Evolutionary conservation across 768 basidiomycete species (phyloP), one percentile per base, ranked within the genome.

Genomic region (Cyathus striatus): DNA sequence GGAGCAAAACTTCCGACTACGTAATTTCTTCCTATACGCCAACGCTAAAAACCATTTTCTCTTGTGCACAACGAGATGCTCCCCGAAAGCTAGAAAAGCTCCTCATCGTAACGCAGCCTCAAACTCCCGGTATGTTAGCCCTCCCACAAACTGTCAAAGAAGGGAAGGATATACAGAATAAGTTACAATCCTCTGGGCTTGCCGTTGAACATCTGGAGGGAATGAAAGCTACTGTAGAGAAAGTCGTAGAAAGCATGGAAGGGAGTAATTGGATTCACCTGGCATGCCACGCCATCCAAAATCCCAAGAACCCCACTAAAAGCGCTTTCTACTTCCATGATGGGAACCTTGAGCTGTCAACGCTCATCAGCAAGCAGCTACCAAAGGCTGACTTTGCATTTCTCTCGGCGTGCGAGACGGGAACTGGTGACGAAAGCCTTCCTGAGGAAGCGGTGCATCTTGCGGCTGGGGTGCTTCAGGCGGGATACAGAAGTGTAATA

Each of bases 271-370:
- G 61, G 61, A 42, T 61, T 18, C 72, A 75, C 41, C 40, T 73
- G 4, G 63, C 70, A 1, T 71, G 68, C 39, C 66, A 69, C 22
- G 68, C 60, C 13, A 42, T 51, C 17, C 61, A 70, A 38, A 55
- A 72, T 24, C 51, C 40, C 5, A 30, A 47, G 13, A 43, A 52
- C 22, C 52, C 57, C 5, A 26, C 53, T 2, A 38, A 49, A n/a
- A 55, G 57, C 26, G 46, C n/a, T n/a, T n/a, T n/a, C n/a, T n/a
- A n/a, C n/a, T n/a, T n/a, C n/a, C n/a, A n/a, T n/a, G n/a, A n/a
- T n/a, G n/a, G n/a, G n/a, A n/a, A n/a, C n/a, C n/a, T n/a, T n/a
- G n/a, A n/a, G n/a, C n/a, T n/a, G n/a, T n/a, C n/a, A n/a, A n/a
- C n/a, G n/a, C n/a, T n/a, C n/a, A n/a, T n/a, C n/a, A n/a, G n/a